Percentiles rank a stretch among this genome's conserved stretches.
These are phyloP conservation scores for Lepraria neglecta DNA, from an alignment of 495 filamentous ascomycete genomes.

Conservation along the genomic window DNA sequence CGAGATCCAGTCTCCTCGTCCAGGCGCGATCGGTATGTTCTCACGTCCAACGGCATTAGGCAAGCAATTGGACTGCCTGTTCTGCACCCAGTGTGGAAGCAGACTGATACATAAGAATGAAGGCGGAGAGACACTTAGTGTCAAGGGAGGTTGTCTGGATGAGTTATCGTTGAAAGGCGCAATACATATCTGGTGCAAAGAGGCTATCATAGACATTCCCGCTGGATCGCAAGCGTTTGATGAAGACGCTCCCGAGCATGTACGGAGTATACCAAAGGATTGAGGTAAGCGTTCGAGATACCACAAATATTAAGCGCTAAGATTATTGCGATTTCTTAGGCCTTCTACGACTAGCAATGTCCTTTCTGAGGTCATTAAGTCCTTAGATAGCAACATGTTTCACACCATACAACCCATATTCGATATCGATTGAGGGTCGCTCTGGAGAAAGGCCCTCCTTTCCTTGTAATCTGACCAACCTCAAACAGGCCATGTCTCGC, in stretches of 20 bases:
- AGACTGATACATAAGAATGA: slow-evolving; percentile 50
- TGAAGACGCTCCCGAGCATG: slow-evolving; percentile 2
- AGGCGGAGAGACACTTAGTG: slow-evolving; percentile 46
- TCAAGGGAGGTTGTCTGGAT: slow-evolving; percentile 58
- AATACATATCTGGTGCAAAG: slow-evolving; percentile 57
- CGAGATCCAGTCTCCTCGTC: slow-evolving; percentile 36
- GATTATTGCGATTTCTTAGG: too few species aligned
- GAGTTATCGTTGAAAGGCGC: slow-evolving; percentile 50
- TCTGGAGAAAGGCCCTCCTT: too few species aligned
- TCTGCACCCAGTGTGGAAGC: slow-evolving; percentile 55
- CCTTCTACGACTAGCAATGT: too few species aligned
- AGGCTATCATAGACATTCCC: slow-evolving; percentile 58
- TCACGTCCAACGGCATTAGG: slow-evolving; percentile 42
- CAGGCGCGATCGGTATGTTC: slow-evolving; percentile 39
- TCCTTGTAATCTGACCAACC: too few species aligned
- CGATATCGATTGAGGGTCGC: too few species aligned
- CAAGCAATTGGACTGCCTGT: slow-evolving; percentile 48
- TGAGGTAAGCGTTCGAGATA: too few species aligned
- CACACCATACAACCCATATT: too few species aligned
- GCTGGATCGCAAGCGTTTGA: slow-evolving; percentile 43
- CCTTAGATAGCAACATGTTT: too few species aligned
- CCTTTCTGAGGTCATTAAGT: too few species aligned
- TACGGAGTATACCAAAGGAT: not conserved
- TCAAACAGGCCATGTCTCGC: too few species aligned
- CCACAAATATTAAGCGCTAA: too few species aligned